Evolutionary conservation across 371 early-diverging fungal species (phyloP), one percentile per base, ranked within the genome.

Genomic region (Chytridiales sp.): DNA sequence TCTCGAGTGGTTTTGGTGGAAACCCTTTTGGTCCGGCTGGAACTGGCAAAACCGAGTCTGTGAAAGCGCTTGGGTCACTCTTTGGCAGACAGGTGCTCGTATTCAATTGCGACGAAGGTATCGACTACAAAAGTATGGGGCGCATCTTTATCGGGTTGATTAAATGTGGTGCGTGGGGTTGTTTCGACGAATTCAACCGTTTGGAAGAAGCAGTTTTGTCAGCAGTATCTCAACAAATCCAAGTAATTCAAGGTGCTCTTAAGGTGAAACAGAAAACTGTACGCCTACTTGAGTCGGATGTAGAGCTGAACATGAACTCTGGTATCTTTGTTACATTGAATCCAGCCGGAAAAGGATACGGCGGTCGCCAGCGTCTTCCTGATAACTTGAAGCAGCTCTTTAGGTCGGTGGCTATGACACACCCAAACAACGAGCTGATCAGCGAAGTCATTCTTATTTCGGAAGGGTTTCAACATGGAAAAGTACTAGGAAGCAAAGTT

Each of bases 151-250:
- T 74, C 29, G 83, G 83, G 2, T 47, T 83, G 9, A 74, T 81
- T 13, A 77, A 77, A 53, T 76, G 80, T 61, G 80, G 81, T 15
- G 80, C 79, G 0, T 83, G 83, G 83, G 83, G 82, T 8, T 87
- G 87, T 54, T 83, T 87, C 65, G 87, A 87, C 66, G 87, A 87
- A 62, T 87, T 85, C 64, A 86, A 86, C 59, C 72, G 87, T 13
- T 56, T 86, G 11, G 80, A 76, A 30, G 70, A 68, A 44, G 74
- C 81, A 8, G 81, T 80, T 31, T 67, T 84, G 4, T 76, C 78
- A 0, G 81, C 80, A 1, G 78, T 81, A 1, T 75, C 78, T 0
- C 77, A 79, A 56, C 82, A 79, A 51, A 80, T 81, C 59, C 78
- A 74, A 59, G 66, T 73, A 32, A 80, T 82, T 49, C 82, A 83